Evolutionary conservation across 768 basidiomycete species (phyloP).

Genomic region (Phlebiopsis gigantea): DNA sequence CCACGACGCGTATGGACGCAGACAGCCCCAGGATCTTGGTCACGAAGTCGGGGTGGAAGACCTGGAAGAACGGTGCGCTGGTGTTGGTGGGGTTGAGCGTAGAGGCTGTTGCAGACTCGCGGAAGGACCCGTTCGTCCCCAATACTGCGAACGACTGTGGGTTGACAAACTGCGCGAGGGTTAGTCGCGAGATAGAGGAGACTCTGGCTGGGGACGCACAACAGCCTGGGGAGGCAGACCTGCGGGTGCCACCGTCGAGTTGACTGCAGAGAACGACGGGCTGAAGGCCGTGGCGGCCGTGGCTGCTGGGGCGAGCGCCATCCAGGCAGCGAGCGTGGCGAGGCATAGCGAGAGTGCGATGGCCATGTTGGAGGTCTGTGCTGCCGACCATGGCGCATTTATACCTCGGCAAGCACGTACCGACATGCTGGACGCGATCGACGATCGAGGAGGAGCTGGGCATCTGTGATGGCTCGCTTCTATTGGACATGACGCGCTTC

Average conservation of each 20-base stretch:
- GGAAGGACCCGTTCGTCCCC: constrained; percentile 35
- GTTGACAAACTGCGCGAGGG: constrained; percentile 38
- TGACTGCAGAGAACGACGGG: neutral
- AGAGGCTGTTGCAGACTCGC: constrained; percentile 25
- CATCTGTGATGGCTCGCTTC: too few relatives aligned
- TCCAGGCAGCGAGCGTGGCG: neutral
- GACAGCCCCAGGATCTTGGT: constrained; percentile 45
- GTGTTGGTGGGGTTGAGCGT: constrained; percentile 60
- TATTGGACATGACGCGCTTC: too few relatives aligned
- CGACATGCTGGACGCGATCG: neutral
- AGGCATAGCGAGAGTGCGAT: neutral
- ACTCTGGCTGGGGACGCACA: constrained; percentile 7
- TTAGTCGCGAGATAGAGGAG: neutral
- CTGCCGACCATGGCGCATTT: neutral
- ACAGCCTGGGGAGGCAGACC: constrained; percentile 13
- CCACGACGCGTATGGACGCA: constrained; percentile 56
- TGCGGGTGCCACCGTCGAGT: neutral
- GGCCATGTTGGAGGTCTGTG: neutral
- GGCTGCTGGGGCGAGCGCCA: neutral
- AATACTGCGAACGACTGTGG: constrained; percentile 49
- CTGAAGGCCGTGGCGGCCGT: neutral
- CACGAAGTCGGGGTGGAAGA: constrained; percentile 51
- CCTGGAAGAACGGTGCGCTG: constrained; percentile 55
- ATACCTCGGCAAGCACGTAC: neutral
- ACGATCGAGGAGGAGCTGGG: too few relatives aligned